These are phyloP conservation scores for Fusarium sp. DNA, from an alignment of 2,329 filamentous ascomycete genomes.

Conservation along the genomic window DNA sequence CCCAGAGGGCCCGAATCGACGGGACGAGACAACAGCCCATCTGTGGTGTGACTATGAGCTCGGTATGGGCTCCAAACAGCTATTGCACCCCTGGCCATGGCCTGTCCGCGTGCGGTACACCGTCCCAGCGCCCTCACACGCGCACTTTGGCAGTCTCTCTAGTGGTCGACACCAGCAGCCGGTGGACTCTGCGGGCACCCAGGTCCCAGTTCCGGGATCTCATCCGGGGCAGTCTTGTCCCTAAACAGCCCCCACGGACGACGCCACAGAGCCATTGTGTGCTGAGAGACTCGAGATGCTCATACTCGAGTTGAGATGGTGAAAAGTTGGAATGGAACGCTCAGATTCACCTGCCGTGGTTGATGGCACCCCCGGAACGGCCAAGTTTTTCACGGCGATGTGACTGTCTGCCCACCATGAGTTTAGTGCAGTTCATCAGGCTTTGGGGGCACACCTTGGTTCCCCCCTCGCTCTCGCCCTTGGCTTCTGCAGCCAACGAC, in stretches of 20 bases:
- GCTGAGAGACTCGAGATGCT: constrained; percentile 14
- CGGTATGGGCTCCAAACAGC: constrained; percentile 37
- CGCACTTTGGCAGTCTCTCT: constrained; percentile 24
- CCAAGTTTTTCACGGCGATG: constrained; percentile 23
- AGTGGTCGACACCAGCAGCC: constrained; percentile 24
- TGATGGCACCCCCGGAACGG: constrained; percentile 15
- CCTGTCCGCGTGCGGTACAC: constrained; percentile 35
- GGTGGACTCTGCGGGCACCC: constrained; percentile 14
- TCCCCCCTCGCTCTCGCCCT: constrained; percentile 6
- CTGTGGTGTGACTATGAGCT: constrained; percentile 43
- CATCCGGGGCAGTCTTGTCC: constrained; percentile 31
- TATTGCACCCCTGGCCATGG: constrained; percentile 34
- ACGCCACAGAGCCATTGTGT: constrained; percentile 1
- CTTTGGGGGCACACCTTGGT: constrained; percentile 13
- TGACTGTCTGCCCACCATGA: constrained; percentile 34
- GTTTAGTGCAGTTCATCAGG: constrained; percentile 26
- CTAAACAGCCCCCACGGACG: constrained; percentile 19
- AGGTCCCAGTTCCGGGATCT: constrained; percentile 20
- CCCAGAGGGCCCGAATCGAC: constrained; percentile 38
- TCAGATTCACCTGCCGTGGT: constrained; percentile 20
- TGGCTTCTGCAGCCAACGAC: constrained; percentile 31
- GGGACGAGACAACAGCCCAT: constrained; percentile 43
- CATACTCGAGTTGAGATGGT: constrained; percentile 2
- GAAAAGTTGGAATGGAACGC: constrained; percentile 28
- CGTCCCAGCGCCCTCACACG: constrained; percentile 35